Conservation (phyloP, 2,329 filamentous ascomycete species). For the Trichophyton equinum region DNA sequence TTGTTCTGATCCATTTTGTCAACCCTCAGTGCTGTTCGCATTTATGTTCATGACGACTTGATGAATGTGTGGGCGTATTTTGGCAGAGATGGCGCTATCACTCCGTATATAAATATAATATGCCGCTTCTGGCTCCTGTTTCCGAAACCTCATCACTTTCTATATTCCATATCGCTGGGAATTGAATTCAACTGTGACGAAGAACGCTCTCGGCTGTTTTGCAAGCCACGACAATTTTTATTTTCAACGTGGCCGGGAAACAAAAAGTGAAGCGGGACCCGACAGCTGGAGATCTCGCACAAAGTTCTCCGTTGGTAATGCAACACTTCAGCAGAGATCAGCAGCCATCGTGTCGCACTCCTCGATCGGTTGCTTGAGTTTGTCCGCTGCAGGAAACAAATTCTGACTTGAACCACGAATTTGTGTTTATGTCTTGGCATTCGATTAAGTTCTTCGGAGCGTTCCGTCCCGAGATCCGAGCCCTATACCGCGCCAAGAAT, state of each 20-base stretch:
- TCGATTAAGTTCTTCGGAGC: not conserved
- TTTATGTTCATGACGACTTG: not conserved
- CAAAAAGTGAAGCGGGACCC: not conserved
- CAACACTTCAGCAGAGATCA: not conserved
- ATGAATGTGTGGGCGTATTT: conserved; percentile 6
- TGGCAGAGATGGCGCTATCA: not conserved
- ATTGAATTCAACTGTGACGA: not conserved
- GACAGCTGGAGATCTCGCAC: not conserved
- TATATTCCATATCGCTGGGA: too few species aligned
- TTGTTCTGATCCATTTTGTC: not conserved
- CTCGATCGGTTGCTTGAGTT: not conserved
- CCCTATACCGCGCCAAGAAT: not conserved
- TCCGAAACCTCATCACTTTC: not conserved
- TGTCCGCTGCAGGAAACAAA: not conserved
- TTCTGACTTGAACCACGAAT: not conserved
- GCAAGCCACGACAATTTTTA: not conserved
- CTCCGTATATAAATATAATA: not conserved
- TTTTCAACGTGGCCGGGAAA: not conserved
- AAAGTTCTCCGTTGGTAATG: not conserved
- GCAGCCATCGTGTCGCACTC: not conserved
- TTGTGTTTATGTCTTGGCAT: not conserved
- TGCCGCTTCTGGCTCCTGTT: not conserved
- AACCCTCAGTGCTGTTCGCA: not conserved
- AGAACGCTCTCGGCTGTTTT: not conserved
- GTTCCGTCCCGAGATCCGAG: not conserved